These are phyloP conservation scores for Moricandia arvensis DNA, from an alignment of 345 rosid genomes.

Conservation along the genomic window DNA sequence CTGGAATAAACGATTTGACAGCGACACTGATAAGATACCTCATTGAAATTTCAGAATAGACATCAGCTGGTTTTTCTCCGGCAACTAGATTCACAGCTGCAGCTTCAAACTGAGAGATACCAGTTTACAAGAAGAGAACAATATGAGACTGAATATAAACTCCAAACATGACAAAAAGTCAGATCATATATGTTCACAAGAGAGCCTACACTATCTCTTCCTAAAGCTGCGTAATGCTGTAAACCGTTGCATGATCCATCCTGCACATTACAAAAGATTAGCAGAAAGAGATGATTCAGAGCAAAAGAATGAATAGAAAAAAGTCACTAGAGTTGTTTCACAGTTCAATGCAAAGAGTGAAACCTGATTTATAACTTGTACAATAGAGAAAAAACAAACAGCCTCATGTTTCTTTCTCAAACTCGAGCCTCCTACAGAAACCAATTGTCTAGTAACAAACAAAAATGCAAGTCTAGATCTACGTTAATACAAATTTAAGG, in stretches of 20 bases:
- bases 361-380: background rate
- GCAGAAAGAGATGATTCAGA: background rate
- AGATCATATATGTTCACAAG: conserved; percentile 13
- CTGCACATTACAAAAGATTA: conserved; percentile 40
- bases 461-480: background rate
- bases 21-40: conserved; percentile 51
- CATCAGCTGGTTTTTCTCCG: conserved; percentile 88
- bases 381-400: background rate
- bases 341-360: background rate
- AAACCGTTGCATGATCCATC: conserved; percentile 99
- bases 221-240: conserved; percentile 98
- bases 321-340: background rate
- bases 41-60: conserved; percentile 86
- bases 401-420: background rate
- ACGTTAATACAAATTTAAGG: conserved; percentile 11
- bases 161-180: background rate
- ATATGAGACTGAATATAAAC: conserved; percentile 1
- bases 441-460: background rate
- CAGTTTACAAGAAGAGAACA: conserved; percentile 22
- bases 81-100: conserved; percentile 92
- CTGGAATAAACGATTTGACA: background rate
- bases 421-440: conserved; percentile 5
- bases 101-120: conserved; percentile 71
- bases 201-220: conserved; percentile 81
- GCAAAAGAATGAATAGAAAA: background rate